Conservation (phyloP, 441 rosid species). For the Populus hybrid region DNA sequence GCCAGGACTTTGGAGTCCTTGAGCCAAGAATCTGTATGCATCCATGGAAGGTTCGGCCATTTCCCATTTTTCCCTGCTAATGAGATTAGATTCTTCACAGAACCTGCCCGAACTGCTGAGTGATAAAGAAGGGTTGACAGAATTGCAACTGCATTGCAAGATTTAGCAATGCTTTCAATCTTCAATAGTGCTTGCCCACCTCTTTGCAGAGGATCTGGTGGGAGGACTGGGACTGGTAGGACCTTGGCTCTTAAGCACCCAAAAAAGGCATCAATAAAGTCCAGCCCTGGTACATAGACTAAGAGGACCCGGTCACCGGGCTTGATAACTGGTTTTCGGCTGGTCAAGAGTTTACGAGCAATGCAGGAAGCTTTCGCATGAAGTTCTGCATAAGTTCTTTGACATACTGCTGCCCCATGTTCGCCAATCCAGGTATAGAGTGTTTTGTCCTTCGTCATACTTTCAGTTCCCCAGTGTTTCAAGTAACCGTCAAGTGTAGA, state of each 20-base stretch:
- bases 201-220: slow-evolving; percentile 70
- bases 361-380: too few species aligned
- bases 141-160: slow-evolving; percentile 55
- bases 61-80: slow-evolving; percentile 38
- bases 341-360: too few species aligned
- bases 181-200: slow-evolving; percentile 75
- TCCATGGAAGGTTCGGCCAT: slow-evolving; percentile 77
- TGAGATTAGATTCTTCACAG: slow-evolving; percentile 49
- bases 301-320: too few species aligned
- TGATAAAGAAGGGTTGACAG: slow-evolving; percentile 55
- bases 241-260: slow-evolving; percentile 68
- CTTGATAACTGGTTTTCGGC: too few species aligned
- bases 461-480: too few species aligned
- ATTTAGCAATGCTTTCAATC: slow-evolving; percentile 63
- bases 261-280: too few species aligned
- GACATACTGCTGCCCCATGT: too few species aligned
- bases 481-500: too few species aligned
- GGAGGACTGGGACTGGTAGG: slow-evolving; percentile 71
- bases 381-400: too few species aligned
- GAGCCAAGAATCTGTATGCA: slow-evolving; percentile 65
- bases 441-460: too few species aligned
- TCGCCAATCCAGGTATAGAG: too few species aligned
- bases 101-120: slow-evolving; percentile 61
- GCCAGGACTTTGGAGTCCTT: slow-evolving; percentile 35
- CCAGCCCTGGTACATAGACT: too few species aligned